phyloP scores from a whole-genome alignment of 768 basidiomycete genomes.

The Suillus spraguei region DNA sequence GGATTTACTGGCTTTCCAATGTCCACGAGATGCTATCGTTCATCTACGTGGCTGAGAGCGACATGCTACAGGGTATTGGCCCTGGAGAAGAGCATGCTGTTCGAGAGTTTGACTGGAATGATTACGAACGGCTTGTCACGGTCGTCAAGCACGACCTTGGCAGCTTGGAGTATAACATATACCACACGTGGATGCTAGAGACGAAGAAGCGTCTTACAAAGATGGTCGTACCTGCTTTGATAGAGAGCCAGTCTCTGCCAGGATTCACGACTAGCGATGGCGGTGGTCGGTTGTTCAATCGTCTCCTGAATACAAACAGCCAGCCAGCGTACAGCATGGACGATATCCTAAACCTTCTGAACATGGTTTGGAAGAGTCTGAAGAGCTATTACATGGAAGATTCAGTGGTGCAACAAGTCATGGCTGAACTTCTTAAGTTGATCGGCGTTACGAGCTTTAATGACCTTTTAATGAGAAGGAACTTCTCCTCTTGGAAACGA shows the following conservation, averaged over 20 bases:
- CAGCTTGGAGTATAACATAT: conserved; percentile 98
- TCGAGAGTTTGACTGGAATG: conserved; percentile 93
- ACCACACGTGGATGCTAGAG: conserved; percentile 99
- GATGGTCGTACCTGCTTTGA: conserved; percentile 99
- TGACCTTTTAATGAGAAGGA: conserved; percentile 96
- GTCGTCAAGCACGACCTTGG: conserved; percentile 99
- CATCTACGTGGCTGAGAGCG: conserved; percentile 97
- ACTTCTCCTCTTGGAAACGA: conserved; percentile 99
- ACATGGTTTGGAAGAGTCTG: conserved; percentile 97
- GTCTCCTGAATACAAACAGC: conserved; percentile 82
- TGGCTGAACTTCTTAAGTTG: conserved; percentile 93
- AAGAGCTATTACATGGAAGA: conserved; percentile 99
- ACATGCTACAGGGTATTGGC: conserved; percentile 97
- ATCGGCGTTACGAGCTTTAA: conserved; percentile 98
- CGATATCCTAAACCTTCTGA: conserved; percentile 93
- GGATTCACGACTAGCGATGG: conserved; percentile 97
- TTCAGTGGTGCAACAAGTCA: conserved; percentile 91
- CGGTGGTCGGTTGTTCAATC: conserved; percentile 90
- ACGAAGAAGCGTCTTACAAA: conserved; percentile 94
- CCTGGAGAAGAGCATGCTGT: conserved; percentile 93
- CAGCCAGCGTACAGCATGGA: conserved; percentile 97
- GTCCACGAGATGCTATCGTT: conserved; percentile 99
- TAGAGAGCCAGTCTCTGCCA: conserved; percentile 96
- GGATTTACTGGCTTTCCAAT: conserved; percentile 99
- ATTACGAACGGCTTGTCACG: conserved; percentile 95